Percentiles rank a stretch among this genome's conserved stretches.
phyloP scores from a whole-genome alignment of 129 eudicot genomes.

The Deinandra increscens region DNA sequence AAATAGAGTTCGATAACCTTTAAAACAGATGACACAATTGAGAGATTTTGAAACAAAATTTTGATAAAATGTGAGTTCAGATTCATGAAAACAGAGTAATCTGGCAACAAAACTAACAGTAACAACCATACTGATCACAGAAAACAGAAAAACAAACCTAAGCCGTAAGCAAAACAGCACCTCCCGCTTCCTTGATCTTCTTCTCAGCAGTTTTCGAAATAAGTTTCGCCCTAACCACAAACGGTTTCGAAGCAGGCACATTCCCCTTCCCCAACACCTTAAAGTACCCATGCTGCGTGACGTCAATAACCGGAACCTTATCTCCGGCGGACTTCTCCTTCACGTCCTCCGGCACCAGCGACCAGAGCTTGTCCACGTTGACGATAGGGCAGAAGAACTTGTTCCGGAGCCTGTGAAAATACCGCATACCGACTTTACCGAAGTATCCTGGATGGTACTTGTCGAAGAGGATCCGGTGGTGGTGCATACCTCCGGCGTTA shows the following conservation, averaged over 20 bases:
- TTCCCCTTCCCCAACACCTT: constrained; percentile 78
- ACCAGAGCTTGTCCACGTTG: constrained; percentile 80
- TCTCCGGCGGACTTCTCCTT: constrained; percentile 52
- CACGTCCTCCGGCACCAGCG: constrained; percentile 71
- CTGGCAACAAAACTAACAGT: constrained; percentile 21
- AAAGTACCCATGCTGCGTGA: constrained; percentile 71
- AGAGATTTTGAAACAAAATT: constrained; percentile 16
- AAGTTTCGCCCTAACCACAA: constrained; percentile 77
- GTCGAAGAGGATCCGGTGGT: too few species aligned
- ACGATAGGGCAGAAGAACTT: constrained; percentile 81
- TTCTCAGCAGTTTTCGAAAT: constrained; percentile 74
- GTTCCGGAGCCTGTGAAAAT: constrained; percentile 74
- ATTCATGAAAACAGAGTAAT: constrained; percentile 23
- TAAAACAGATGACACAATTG: too few species aligned
- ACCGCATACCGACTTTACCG: constrained; percentile 85
- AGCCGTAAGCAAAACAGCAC: constrained; percentile 80
- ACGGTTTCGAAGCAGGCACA: constrained; percentile 46
- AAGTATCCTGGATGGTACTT: constrained; percentile 93
- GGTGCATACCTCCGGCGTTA: too few species aligned
- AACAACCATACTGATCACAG: constrained; percentile 9
- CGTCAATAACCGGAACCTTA: constrained; percentile 64
- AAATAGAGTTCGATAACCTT: too few species aligned
- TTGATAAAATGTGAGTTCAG: constrained; percentile 23
- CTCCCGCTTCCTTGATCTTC: constrained; percentile 89
- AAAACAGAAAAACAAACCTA: constrained; percentile 40